Conservation (phyloP, 2,329 filamentous ascomycete genomes). For the Capronia epimyces region DNA sequence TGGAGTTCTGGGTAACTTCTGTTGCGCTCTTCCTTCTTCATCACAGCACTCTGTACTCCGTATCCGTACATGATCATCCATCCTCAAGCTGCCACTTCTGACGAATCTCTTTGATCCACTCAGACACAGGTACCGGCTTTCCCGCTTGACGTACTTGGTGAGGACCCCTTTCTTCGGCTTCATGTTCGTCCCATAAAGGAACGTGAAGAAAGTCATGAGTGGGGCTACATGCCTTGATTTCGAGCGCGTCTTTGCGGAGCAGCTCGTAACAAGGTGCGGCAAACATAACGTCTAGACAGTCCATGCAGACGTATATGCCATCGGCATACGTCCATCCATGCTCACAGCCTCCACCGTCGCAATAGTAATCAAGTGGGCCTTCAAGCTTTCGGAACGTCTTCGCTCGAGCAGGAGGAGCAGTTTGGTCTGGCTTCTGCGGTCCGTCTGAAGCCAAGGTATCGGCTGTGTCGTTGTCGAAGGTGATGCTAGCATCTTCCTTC, state of each 20-base stretch:
- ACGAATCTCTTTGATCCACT: background rate
- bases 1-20: no score
- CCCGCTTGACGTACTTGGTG: slow-evolving; percentile 17
- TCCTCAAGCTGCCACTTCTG: background rate
- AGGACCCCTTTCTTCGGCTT: slow-evolving; percentile 21
- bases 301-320: slow-evolving; percentile 31
- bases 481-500: background rate
- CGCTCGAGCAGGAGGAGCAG: background rate
- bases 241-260: slow-evolving; percentile 10
- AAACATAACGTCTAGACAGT: slow-evolving; percentile 31
- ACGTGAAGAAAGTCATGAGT: slow-evolving; percentile 29
- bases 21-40: no score
- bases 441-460: background rate
- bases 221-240: slow-evolving; percentile 27
- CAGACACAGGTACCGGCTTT: background rate
- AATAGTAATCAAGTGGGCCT: slow-evolving; percentile 10
- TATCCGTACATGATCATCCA: background rate
- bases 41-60: no score
- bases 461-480: background rate
- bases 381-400: background rate
- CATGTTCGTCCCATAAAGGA: slow-evolving; percentile 26
- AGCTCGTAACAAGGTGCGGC: slow-evolving; percentile 25
- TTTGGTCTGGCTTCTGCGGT: background rate
- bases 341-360: slow-evolving; percentile 19
- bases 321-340: slow-evolving; percentile 27